phyloP scores from a whole-genome alignment of 257 asterid genomes.

The Oldenlandia corymbosa region DNA sequence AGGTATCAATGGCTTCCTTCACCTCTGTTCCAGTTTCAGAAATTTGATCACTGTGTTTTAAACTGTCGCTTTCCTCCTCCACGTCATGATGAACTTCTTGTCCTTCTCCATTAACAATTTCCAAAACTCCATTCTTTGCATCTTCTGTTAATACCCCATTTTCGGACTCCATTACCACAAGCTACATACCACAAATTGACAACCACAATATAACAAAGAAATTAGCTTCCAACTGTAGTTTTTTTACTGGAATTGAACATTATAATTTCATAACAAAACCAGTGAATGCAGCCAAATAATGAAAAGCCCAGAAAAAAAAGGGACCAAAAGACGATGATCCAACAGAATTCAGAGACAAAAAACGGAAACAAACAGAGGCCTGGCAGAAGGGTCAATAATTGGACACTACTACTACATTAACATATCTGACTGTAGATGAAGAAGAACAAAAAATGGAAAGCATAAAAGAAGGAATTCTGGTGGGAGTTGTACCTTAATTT shows the following conservation, averaged over 20 bases:
- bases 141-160: conserved; percentile 48
- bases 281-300: neutral
- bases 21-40: conserved; percentile 23
- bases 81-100: conserved; percentile 31
- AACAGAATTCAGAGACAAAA: conserved; percentile 12
- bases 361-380: neutral
- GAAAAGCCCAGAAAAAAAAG: neutral
- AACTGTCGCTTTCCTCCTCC: conserved; percentile 29
- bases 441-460: neutral
- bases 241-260: conserved; percentile 1
- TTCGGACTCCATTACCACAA: conserved; percentile 46
- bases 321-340: conserved; percentile 20
- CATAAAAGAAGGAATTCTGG: neutral
- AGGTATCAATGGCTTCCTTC: conserved; percentile 23
- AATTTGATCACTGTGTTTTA: conserved; percentile 20
- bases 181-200: neutral
- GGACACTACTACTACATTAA: neutral
- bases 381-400: neutral
- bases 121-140: conserved; percentile 24
- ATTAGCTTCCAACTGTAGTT: neutral
- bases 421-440: neutral
- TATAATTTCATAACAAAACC: neutral
- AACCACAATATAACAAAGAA: conserved; percentile 10
- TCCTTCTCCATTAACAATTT: conserved; percentile 25
- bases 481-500: conserved; percentile 7